A percentile compares a stretch with the other conserved stretches of the same genome.
Conservation (phyloP, 345 rosid species). For the Limnanthes douglasii region DNA sequence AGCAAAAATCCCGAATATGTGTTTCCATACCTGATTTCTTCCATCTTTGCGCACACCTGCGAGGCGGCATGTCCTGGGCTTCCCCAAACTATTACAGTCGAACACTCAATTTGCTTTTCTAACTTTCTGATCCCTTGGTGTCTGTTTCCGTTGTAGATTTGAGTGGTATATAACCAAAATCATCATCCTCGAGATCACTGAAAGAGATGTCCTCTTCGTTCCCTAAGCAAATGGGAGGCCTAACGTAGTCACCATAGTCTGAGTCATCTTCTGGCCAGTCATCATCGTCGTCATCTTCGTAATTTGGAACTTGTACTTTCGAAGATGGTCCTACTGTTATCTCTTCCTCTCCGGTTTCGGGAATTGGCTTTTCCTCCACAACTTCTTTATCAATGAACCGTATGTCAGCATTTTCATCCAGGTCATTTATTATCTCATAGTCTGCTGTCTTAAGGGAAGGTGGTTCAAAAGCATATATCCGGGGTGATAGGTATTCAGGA, state of each 20-base stretch:
- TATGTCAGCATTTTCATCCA: constrained; percentile 28
- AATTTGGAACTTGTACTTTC: constrained; percentile 22
- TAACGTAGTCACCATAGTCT: constrained; percentile 22
- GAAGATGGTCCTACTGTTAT: constrained; percentile 17
- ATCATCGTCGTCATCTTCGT: constrained; percentile 73
- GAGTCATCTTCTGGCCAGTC: constrained; percentile 79
- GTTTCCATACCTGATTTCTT: no score
- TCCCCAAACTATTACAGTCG: no score
- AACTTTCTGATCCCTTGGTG: not conserved
- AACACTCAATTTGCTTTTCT: no score
- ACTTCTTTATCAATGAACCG: constrained; percentile 61
- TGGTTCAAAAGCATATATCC: constrained; percentile 26
- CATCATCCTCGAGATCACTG: constrained; percentile 95
- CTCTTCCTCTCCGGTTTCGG: constrained; percentile 15
- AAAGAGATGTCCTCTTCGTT: constrained; percentile 94
- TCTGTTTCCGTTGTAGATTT: constrained; percentile 11
- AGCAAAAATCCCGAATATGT: no score
- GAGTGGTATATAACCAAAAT: constrained; percentile 19
- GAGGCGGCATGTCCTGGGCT: no score
- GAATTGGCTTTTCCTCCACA: constrained; percentile 36
- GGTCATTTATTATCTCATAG: constrained; percentile 32
- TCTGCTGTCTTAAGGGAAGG: constrained; percentile 18
- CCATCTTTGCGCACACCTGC: no score
- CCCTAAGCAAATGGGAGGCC: constrained; percentile 28
- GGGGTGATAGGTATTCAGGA: constrained; percentile 22